Evolutionary conservation across 768 basidiomycete species (phyloP), one percentile per base, ranked within the genome.

Genomic region (Tylopilus sp.): DNA sequence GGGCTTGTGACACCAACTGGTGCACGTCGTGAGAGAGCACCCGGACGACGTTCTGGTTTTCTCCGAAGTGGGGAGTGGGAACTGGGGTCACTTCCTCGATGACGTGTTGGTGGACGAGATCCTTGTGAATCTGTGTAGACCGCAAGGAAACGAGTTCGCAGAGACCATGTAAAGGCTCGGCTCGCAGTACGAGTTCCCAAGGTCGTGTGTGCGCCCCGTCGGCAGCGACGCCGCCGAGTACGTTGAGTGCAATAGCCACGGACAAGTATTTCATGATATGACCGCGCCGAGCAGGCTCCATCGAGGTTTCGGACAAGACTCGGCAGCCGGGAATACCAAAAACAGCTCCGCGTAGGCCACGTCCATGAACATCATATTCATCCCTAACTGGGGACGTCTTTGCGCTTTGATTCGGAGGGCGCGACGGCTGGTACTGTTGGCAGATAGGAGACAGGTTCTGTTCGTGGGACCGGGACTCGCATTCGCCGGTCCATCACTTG

Each of bases 131-230:
- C 50, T 67, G 63, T 9, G 56, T 38, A 11, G 53, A 51, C 42
- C 51, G 52, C 40, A 67, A 54, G 9, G 60, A 64, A 21, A 67
- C 34, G 31, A 52, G 19, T 26, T 52, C 14, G 55, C 66, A 67
- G 53, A 30, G 31, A 26, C 55, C 53, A n/a, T 52, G 34, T 43
- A 55, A 41, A 24, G 54, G 52, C 48, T 68, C 48, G n/a, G 47
- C n/a, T 42, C 52, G 58, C 11, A 67, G 22, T 21, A 60, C 57
- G 21, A 67, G 67, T 31, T 67, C 61, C 84, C 85, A 65, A 90
- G 96, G 22, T 89, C 92, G 22, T 85, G 86, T 78, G 81, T 84
- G 87, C 86, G 73, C 40, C 84, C 79, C 25, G 11, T n/a, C 41
- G 9, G 52, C 59, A 24, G 33, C 19, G 8, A 45, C 51, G 19